Evolutionary conservation across 1,284 basidiomycete genomes (phyloP).

Genomic region (Exobasidium rhododendri): DNA sequence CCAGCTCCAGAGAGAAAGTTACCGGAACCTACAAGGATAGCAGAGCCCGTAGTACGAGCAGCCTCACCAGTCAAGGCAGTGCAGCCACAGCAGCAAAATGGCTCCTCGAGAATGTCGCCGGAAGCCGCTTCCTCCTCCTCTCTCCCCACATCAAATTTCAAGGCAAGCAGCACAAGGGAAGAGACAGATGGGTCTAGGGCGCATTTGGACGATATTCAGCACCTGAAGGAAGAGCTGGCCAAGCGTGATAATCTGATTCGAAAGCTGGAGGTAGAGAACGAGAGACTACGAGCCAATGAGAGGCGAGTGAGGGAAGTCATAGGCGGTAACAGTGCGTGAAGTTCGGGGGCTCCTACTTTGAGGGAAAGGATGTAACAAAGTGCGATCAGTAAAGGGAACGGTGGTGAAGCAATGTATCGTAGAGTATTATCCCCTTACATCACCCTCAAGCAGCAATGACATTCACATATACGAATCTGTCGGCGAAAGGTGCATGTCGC

Average conservation of each 20-base stretch:
- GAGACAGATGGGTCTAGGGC: conserved; percentile 1
- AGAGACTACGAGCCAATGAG: conserved; percentile 36
- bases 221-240: conserved; percentile 3
- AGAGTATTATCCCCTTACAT: too few relatives aligned
- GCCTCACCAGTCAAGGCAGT: neutral
- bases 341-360: too few relatives aligned
- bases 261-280: conserved; percentile 46
- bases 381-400: too few relatives aligned
- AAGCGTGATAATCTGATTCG: conserved; percentile 12
- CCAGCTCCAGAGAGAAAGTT: conserved; percentile 10
- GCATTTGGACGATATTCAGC: conserved; percentile 1
- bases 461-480: too few relatives aligned
- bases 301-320: conserved; percentile 28
- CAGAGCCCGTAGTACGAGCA: neutral
- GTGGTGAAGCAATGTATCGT: too few relatives aligned
- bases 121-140: neutral
- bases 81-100: conserved; percentile 1
- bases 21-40: neutral
- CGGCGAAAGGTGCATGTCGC: too few relatives aligned
- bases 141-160: neutral
- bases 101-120: too few relatives aligned
- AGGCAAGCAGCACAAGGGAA: neutral
- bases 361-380: too few relatives aligned
- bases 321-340: neutral
- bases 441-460: too few relatives aligned